Evolutionary conservation across 768 basidiomycete genomes (phyloP), one percentile per base, ranked within the genome.

Genomic region (Serendipita vermifera): DNA sequence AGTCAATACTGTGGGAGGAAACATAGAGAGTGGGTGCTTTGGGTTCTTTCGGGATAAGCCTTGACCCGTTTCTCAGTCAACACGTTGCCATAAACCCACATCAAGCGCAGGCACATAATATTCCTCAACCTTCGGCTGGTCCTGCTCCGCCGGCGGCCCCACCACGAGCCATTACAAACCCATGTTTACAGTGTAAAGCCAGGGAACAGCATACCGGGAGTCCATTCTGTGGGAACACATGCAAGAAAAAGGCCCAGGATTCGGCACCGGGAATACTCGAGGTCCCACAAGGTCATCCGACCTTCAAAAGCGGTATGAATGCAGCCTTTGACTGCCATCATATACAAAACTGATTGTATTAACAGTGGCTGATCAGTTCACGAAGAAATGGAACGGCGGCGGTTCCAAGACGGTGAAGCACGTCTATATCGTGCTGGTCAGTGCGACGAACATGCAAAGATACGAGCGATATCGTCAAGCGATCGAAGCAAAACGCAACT

Each of bases 361-460:
- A n/a, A 20, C 56, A 83, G 82, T 82, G 29, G 69, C 73, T 22
- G 79, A 80, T 61, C 83, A 84, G 61, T 85, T 85, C 70, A 81
- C 77, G 62, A 60, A 76, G 55, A 81, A 82, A 20, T 85, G 83
- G 83, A 73, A 81, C 59, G 82, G 83, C 61, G 68, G 61, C 38
- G 70, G 74, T 20, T 76, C 75, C 15, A 38, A 66, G 14, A 68
- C 73, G 27, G 82, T 85, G 2, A 70, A 73, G 55, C 73, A 71
- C 55, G 70, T 85, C 51, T 85, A 83, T 71, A 85, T 84, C 70
- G 77, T 85, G 60, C 64, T 82, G 5, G 66, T 72, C 7, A 69
- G 78, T 3, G 69, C 74, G 27, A 66, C 72, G 5, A 76, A 75
- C 15, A 66, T 81, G 41, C 72, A 75, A 1, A 71, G 71, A 53